Base-by-base conservation (phyloP, 2,329 filamentous ascomycete genomes). In the Paraphoma chrysanthemicola region DNA sequence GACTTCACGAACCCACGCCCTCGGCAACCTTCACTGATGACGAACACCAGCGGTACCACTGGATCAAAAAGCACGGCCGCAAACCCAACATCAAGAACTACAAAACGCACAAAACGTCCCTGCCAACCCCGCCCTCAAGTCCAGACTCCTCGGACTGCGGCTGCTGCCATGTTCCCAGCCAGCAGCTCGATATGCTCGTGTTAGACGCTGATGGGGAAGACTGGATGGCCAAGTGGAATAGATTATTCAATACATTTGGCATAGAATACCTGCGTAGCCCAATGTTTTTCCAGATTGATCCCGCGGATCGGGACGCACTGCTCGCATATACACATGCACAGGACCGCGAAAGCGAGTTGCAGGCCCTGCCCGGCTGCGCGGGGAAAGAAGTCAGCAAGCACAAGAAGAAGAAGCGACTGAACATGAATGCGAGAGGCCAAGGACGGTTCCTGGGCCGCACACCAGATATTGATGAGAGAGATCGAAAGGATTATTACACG, bases 231-330 rank as follows among this genome's bases (percentile, higher is more conserved):
- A 82, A 86, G 41, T 94, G 91, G 91, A 86, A 90, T 44, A 79
- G 81, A 12, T 82, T 90, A 3, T 94, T 94, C 75, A 79, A 82
- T 31, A 85, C 83, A 2, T 86, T 92, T 44, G 84, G 88, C 47
- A 94, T 94, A 45, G 81, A 84, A 1, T 86, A 93, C 66, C 78
- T 95, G 39, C 83, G 91, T 14, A 93, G 90, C 63, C 91, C 90
- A 0, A 90, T 94, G 88, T 90, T 93, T 68, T 94, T 92, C 79
- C 91, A 95, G 69, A 82, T 91, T 12, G 90, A 94, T 68, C 91
- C 91, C 0, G 81, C 85, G 1, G 90, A 94, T 73, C 82, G 90
- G 1, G 91, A 94, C 77, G 88, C 88, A 0, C 77, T 94, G 65
- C 77, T 93, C 18, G 88, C 87, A 1, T 90, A 88, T 74, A 84